Evolutionary conservation across 2,329 filamentous ascomycete species (phyloP).

Genomic region (Hypoxylon sp.): DNA sequence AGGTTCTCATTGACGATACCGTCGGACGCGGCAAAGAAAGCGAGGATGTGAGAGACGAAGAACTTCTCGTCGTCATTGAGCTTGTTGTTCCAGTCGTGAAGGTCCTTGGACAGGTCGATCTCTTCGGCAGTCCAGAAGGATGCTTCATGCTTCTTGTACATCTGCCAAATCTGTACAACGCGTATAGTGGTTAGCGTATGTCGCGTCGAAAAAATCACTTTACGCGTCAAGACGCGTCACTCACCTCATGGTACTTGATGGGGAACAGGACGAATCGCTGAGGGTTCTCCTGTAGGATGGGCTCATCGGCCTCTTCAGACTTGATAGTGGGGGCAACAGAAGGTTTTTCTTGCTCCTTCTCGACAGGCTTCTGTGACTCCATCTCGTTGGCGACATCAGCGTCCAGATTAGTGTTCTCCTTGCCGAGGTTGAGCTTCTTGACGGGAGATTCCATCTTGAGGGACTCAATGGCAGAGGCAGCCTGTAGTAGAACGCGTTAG

Average conservation of each 20-base stretch:
- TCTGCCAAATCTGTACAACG: constrained; percentile 89
- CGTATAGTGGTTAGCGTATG: constrained; percentile 54
- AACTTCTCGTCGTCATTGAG: constrained; percentile 97
- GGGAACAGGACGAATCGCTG: constrained; percentile 97
- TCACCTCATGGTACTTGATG: constrained; percentile 98
- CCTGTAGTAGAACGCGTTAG: constrained; percentile 64
- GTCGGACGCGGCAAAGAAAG: constrained; percentile 98
- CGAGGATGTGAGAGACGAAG: constrained; percentile 98
- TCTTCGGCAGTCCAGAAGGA: constrained; percentile 99
- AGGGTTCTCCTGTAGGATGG: constrained; percentile 93
- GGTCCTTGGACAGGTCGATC: constrained; percentile 98
- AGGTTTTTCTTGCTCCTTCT: constrained; percentile 56
- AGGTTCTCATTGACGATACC: constrained; percentile 99
- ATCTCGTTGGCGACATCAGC: constrained; percentile 66
- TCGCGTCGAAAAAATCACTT: constrained; percentile 61
- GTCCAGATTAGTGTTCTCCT: constrained; percentile 79
- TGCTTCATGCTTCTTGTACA: constrained; percentile 99
- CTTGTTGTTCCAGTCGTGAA: constrained; percentile 99
- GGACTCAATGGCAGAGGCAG: constrained; percentile 85
- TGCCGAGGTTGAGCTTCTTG: constrained; percentile 92
- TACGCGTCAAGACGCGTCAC: constrained; percentile 75
- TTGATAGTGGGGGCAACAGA: constrained; percentile 66
- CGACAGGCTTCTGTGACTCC: constrained; percentile 71
- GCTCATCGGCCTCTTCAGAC: constrained; percentile 82
- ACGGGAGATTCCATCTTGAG: constrained; percentile 93